These are phyloP conservation scores for Globisporangium lucens DNA, from an alignment of 352 stramenopile species.

Conservation along the genomic window DNA sequence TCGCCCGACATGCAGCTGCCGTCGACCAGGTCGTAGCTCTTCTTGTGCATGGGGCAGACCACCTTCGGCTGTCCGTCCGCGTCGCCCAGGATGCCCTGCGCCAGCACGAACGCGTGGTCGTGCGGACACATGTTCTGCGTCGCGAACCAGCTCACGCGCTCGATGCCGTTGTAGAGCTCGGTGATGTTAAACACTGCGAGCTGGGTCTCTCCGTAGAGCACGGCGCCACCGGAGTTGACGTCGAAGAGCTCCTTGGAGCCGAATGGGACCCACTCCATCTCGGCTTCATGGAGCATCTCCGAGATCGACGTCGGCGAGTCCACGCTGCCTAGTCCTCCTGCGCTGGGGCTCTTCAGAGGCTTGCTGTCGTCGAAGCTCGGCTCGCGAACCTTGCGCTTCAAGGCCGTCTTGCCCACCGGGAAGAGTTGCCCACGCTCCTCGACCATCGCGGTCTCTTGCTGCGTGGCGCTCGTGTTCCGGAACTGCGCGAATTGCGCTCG, in stretches of 20 bases:
- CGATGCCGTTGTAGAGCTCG: slow-evolving; percentile 54
- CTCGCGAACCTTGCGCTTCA: slow-evolving; percentile 48
- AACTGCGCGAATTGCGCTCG: slow-evolving; percentile 89
- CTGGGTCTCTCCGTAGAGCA: slow-evolving; percentile 90
- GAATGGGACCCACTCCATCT: slow-evolving; percentile 73
- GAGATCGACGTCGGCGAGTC: slow-evolving; percentile 40
- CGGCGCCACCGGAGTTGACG: slow-evolving; percentile 77
- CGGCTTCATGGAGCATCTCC: slow-evolving; percentile 11
- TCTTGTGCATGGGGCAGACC: slow-evolving; percentile 92
- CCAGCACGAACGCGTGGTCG: slow-evolving; percentile 92
- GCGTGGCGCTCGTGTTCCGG: slow-evolving; percentile 83
- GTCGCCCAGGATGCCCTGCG: slow-evolving; percentile 88
- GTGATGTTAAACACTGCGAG: slow-evolving; percentile 90
- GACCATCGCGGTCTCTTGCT: slow-evolving; percentile 52
- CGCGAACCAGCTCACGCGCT: slow-evolving; percentile 81
- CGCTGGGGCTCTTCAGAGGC: background rate
- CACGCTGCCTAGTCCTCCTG: background rate
- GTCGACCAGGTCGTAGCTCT: slow-evolving; percentile 79
- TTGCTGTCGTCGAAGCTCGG: slow-evolving; percentile 41
- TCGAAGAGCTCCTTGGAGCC: slow-evolving; percentile 69
- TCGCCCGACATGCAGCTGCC: slow-evolving; percentile 73
- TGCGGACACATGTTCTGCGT: slow-evolving; percentile 94
- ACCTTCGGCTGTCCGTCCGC: slow-evolving; percentile 80
- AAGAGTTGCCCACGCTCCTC: slow-evolving; percentile 88
- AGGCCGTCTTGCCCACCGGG: slow-evolving; percentile 55